Conservation (phyloP, 2,329 filamentous ascomycete species). For the Aspergillus caelatus region DNA sequence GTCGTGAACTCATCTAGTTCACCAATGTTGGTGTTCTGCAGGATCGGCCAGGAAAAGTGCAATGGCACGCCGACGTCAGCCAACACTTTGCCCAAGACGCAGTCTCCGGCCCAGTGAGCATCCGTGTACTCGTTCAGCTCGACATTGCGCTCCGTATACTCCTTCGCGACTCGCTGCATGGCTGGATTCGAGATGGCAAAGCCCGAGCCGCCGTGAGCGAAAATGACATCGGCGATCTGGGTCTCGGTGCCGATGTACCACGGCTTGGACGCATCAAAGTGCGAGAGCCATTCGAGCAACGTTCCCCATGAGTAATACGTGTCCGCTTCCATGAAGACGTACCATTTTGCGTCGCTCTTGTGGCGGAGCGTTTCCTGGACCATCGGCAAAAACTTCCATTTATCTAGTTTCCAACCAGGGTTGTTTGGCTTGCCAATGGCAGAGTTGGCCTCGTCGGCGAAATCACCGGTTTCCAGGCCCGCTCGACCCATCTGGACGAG, state of each 20-base stretch:
- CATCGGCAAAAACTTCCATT: constrained; percentile 62
- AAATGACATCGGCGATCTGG: constrained; percentile 53
- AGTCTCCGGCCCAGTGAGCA: constrained; percentile 55
- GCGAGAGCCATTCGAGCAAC: constrained; percentile 55
- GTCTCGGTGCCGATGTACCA: constrained; percentile 59
- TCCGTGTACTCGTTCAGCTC: constrained; percentile 51
- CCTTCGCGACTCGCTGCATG: constrained; percentile 47
- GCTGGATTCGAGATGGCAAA: constrained; percentile 56
- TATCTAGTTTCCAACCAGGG: constrained; percentile 56
- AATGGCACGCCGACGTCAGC: constrained; percentile 50
- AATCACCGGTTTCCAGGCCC: constrained; percentile 43
- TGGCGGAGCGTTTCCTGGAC: constrained; percentile 52
- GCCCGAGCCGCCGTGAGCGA: constrained; percentile 58
- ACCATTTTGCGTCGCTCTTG: constrained; percentile 58
- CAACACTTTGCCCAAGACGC: constrained; percentile 53
- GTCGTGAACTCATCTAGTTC: constrained; percentile 48
- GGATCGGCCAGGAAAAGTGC: constrained; percentile 52
- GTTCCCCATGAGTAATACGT: constrained; percentile 60
- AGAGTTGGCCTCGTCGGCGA: constrained; percentile 42
- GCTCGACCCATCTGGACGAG: constrained; percentile 47
- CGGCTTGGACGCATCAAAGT: constrained; percentile 52
- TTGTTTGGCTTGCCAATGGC: constrained; percentile 49
- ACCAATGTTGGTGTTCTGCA: constrained; percentile 47
- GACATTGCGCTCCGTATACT: constrained; percentile 45
- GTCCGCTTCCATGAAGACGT: constrained; percentile 62